These are phyloP conservation scores for Recurvomyces mirabilis DNA, from an alignment of 495 filamentous ascomycete genomes.

Conservation along the genomic window DNA sequence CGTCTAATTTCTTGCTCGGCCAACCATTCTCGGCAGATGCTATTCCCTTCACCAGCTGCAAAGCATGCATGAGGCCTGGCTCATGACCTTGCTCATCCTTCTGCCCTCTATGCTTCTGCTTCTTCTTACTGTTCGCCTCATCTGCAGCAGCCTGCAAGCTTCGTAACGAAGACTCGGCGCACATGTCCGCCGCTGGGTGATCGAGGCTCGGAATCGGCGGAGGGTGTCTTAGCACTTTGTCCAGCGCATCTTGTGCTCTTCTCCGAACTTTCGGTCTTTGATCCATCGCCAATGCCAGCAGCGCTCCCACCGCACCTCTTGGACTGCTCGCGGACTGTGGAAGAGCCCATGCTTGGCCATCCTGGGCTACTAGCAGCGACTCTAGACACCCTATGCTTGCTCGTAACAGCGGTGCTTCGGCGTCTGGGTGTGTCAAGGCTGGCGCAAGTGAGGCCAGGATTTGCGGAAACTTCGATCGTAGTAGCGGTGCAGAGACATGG, in stretches of 20 bases:
- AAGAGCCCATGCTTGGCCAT: slow-evolving; percentile 76
- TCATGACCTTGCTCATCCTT: slow-evolving; percentile 47
- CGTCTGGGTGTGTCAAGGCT: slow-evolving; percentile 63
- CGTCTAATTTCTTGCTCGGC: slow-evolving; percentile 93
- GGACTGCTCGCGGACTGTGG: slow-evolving; percentile 74
- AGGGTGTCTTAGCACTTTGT: slow-evolving; percentile 65
- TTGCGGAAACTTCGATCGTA: slow-evolving; percentile 85
- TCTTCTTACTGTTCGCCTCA: slow-evolving; percentile 54
- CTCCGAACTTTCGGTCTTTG: slow-evolving; percentile 90
- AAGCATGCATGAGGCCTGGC: slow-evolving; percentile 73
- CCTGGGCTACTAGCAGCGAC: slow-evolving; percentile 75
- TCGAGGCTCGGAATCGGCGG: slow-evolving; percentile 85
- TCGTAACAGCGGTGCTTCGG: slow-evolving; percentile 75
- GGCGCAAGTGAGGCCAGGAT: slow-evolving; percentile 81
- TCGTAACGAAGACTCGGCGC: slow-evolving; percentile 75
- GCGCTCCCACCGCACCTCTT: slow-evolving; percentile 76
- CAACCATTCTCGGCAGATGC: slow-evolving; percentile 80
- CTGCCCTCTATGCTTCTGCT: slow-evolving; percentile 39
- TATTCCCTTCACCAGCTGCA: slow-evolving; percentile 83
- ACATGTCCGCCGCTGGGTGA: slow-evolving; percentile 90
- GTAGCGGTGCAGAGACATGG: slow-evolving; percentile 68
- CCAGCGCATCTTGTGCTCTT: slow-evolving; percentile 80
- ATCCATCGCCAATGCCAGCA: slow-evolving; percentile 72
- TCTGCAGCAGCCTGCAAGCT: slow-evolving; percentile 60
- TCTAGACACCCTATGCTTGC: slow-evolving; percentile 91